Conservation (phyloP, 371 early-diverging fungal genomes). For the Mortierella sp. region DNA sequence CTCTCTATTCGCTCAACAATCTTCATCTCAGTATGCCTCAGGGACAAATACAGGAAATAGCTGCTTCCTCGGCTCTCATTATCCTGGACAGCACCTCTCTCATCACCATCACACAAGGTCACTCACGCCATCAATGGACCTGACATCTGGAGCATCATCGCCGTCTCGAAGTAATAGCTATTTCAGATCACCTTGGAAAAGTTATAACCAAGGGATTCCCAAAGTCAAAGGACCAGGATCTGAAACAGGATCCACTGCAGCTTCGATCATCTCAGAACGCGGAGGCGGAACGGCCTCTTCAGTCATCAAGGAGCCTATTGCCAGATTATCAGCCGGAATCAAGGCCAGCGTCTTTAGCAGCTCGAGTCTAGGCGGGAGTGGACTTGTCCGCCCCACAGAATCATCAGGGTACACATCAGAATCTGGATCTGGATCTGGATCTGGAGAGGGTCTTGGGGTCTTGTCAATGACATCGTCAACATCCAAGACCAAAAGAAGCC, state of each 20-base stretch:
- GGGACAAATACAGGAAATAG: constrained; percentile 19
- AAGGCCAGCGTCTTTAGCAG: constrained; percentile 42
- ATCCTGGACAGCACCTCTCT: not conserved
- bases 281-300: constrained; percentile 13
- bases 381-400: too few relatives aligned
- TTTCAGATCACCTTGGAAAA: constrained; percentile 50
- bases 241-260: constrained; percentile 43
- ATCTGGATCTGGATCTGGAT: constrained; percentile 21
- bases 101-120: constrained; percentile 20
- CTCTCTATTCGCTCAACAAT: constrained; percentile 25
- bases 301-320: constrained; percentile 46
- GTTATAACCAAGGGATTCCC: constrained; percentile 30
- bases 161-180: constrained; percentile 34
- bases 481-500: constrained; percentile 16
- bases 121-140: constrained; percentile 31
- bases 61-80: constrained; percentile 7
- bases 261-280: constrained; percentile 21
- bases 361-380: constrained; percentile 12
- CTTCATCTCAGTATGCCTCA: not conserved
- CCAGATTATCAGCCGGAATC: constrained; percentile 42
- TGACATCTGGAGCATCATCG: constrained; percentile 42
- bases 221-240: constrained; percentile 42
- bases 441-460: not conserved
- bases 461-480: constrained; percentile 12
- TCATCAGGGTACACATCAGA: constrained; percentile 42